Percentiles rank a stretch among this genome's conserved stretches.
These are phyloP conservation scores for Clohesyomyces aquaticus DNA, from an alignment of 495 filamentous ascomycete species.

Conservation along the genomic window DNA sequence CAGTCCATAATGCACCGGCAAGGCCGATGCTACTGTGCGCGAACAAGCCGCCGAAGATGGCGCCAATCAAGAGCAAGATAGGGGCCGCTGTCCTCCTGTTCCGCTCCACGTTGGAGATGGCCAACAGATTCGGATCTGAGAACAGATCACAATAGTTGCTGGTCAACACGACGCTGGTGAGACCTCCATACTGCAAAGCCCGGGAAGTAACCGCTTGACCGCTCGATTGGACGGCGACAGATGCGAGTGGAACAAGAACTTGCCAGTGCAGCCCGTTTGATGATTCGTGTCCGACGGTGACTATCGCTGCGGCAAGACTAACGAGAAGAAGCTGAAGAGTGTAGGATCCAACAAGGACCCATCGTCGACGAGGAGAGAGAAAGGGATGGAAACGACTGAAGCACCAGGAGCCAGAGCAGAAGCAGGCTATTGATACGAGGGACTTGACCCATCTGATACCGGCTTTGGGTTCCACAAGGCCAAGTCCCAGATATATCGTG, in stretches of 20 bases:
- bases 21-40: slow-evolving; percentile 61
- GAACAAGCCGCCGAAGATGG: slow-evolving; percentile 62
- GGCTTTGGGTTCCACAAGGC: slow-evolving; percentile 58
- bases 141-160: slow-evolving; percentile 74
- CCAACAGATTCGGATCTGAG: slow-evolving; percentile 61
- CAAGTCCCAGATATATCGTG: slow-evolving; percentile 74
- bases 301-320: slow-evolving; percentile 60
- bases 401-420: slow-evolving; percentile 67
- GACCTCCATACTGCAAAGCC: slow-evolving; percentile 61
- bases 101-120: slow-evolving; percentile 57
- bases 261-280: slow-evolving; percentile 58
- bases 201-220: slow-evolving; percentile 72
- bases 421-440: slow-evolving; percentile 63
- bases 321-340: slow-evolving; percentile 58
- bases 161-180: slow-evolving; percentile 73
- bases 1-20: slow-evolving; percentile 67
- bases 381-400: slow-evolving; percentile 66
- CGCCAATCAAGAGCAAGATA: slow-evolving; percentile 61
- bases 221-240: slow-evolving; percentile 71
- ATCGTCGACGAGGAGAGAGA: slow-evolving; percentile 58
- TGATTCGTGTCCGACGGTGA: slow-evolving; percentile 51
- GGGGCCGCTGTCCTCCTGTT: slow-evolving; percentile 63
- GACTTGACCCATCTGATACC: slow-evolving; percentile 69
- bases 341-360: slow-evolving; percentile 67
- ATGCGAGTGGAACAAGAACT: slow-evolving; percentile 61